Evolutionary conservation across 2,329 filamentous ascomycete genomes (phyloP), one percentile per base, ranked within the genome.

Genomic region (Blastomyces percursus): DNA sequence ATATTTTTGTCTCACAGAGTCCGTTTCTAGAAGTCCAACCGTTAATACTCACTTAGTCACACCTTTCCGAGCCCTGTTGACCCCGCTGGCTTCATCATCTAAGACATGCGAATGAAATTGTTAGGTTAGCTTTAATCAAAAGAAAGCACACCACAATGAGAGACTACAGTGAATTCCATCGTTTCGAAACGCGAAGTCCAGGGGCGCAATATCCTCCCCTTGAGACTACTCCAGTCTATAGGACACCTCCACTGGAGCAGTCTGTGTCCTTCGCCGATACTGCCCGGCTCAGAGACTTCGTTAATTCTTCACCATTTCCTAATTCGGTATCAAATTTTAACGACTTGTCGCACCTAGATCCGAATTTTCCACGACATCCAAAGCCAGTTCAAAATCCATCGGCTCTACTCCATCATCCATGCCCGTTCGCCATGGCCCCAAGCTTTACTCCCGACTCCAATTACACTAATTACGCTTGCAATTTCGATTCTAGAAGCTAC

Each of bases 1-100:
- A 66, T 69, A 65, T 64, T 63, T 66, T 63, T 61, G 65, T 68
- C 67, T 65, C 65, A 68, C 67, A 66, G 52, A 62, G 62, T 62
- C 60, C 56, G 56, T 60, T 65, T 63, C 62, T 66, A 64, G 61
- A 65, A 64, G 61, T 35, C 48, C 63, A 59, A 54, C 61, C 46
- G 9, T 59, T 65, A 48, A 62, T 59, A 58, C 60, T 60, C 64
- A 55, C 60, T 59, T 63, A 62, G 32, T 54, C 42, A 59, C 56
- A 59, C 32, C n/a, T 50, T 54, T 24, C 50, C 60, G 62, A 40
- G 59, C 56, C 57, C 61, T 42, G 48, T 64, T 61, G 62, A 63
- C 61, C 58, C 64, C 61, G 63, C 64, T 59, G 51, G 54, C 42
- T 61, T 64, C 40, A 61, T 59, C 57, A 61, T 54, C 61, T 65